Evolutionary conservation across 2,329 filamentous ascomycete species (phyloP).

Genomic region (Fusarium illudens): DNA sequence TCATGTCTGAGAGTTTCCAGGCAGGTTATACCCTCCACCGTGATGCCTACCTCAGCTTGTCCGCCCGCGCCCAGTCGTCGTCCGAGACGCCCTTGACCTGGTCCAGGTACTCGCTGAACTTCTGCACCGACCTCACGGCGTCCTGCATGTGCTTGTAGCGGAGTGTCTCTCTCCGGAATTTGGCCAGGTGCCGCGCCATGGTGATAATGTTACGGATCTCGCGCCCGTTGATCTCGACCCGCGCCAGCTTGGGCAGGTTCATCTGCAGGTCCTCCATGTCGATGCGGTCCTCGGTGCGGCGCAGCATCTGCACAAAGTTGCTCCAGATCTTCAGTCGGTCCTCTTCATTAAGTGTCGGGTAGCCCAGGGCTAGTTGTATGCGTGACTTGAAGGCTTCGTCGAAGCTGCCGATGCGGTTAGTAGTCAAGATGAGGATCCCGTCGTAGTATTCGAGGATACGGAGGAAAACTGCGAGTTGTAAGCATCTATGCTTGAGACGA

Average conservation of each 20-base stretch:
- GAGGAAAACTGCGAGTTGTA: conserved; percentile 48
- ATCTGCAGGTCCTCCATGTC: conserved; percentile 12
- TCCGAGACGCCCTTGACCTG: conserved; percentile 19
- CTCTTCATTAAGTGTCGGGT: conserved; percentile 37
- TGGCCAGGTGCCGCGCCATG: conserved; percentile 24
- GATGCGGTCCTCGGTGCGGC: conserved; percentile 31
- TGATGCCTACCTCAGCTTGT: conserved; percentile 10
- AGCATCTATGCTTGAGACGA: not conserved
- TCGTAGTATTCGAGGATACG: conserved; percentile 52
- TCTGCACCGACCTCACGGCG: conserved; percentile 7
- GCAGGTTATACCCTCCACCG: not conserved
- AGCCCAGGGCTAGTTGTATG: conserved; percentile 45
- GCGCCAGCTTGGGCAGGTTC: conserved; percentile 14
- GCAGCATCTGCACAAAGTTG: conserved; percentile 38
- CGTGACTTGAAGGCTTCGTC: conserved; percentile 56
- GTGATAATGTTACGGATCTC: conserved; percentile 45
- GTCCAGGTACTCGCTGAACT: conserved; percentile 16
- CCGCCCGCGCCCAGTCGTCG: conserved; percentile 5
- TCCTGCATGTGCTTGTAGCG: conserved; percentile 17
- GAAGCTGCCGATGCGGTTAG: conserved; percentile 55
- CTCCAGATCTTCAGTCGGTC: conserved; percentile 41
- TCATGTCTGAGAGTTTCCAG: conserved; percentile 15
- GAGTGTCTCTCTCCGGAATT: conserved; percentile 9
- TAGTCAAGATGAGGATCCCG: conserved; percentile 56
- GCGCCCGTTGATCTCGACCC: conserved; percentile 38